Percentiles rank a stretch among this genome's conserved stretches.
These are phyloP conservation scores for Huntiella bhutanensis DNA, from an alignment of 2,329 filamentous ascomycete genomes.

Conservation along the genomic window DNA sequence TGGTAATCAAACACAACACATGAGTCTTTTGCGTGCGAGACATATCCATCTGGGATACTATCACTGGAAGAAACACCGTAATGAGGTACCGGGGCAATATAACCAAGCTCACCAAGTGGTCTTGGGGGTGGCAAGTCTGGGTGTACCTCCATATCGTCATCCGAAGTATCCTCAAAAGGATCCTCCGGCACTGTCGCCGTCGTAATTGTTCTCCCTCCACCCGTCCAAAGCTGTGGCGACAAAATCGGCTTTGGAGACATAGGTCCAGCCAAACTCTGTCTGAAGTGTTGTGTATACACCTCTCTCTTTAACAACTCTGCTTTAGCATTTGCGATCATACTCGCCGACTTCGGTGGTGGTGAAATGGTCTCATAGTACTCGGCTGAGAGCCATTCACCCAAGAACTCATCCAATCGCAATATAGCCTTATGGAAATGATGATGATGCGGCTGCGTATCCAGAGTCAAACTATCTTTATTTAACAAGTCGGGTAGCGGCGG, in stretches of 20 bases:
- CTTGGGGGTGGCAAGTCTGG: conserved; percentile 14
- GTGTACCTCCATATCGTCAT: background rate
- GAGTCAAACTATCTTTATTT: background rate
- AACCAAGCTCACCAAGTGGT: conserved; percentile 21
- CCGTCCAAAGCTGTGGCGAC: conserved; percentile 9
- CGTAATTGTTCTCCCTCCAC: conserved; percentile 1
- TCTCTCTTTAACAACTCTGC: conserved; percentile 64
- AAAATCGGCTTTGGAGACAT: conserved; percentile 2
- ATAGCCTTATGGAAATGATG: conserved; percentile 33
- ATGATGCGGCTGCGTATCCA: conserved; percentile 9
- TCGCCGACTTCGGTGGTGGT: conserved; percentile 63
- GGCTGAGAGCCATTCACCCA: conserved; percentile 88
- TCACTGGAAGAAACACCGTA: conserved; percentile 69
- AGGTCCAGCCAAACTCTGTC: conserved; percentile 11
- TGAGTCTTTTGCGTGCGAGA: conserved; percentile 73
- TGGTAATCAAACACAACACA: conserved; percentile 80
- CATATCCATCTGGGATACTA: conserved; percentile 71
- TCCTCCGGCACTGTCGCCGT: conserved; percentile 8
- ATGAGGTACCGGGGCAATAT: conserved; percentile 57
- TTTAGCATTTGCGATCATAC: conserved; percentile 82
- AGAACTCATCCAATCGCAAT: conserved; percentile 73
- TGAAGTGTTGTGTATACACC: conserved; percentile 36
- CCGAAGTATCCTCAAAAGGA: conserved; percentile 9
- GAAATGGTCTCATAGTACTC: conserved; percentile 89
- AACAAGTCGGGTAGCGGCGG: background rate